Base-by-base conservation (phyloP, 345 rosid species). In the Linum lewisii region DNA sequence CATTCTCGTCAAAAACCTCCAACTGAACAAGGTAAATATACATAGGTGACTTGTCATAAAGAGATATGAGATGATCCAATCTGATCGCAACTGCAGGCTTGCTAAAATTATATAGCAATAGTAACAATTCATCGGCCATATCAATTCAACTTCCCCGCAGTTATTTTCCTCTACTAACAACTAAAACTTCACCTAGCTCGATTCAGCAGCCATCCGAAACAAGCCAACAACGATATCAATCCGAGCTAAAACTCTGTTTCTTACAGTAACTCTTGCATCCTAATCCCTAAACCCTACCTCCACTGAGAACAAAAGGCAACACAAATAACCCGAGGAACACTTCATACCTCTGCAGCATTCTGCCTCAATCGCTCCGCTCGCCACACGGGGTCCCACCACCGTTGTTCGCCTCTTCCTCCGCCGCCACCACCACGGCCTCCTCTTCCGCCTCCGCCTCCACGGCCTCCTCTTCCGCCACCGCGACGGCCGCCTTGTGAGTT, bases 371-470 rank as follows among this genome's bases (percentile, higher is more conserved):
- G 94, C 81, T 88, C 95, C 6, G 95, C 98, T 57, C 97, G 85
- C 98, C 98, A 92, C 5, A 77, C 98, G 0, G 98, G 97, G 72
- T 92, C 98, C 98, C 98, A 92, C 97, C 95, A 92, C 19, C 98
- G 83, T 77, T 92, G 97, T 70, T 92, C 95, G 0, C 95, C 95
- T n/a, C 95, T 76, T 1, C 94, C 82, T 0, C 94, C 85, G 0
- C 82, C 72, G 0, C 76, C 72, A 18, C 60, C 22, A 0, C 66
- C 51, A n/a, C 60, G 21, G 14, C 77, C 75, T 2, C 80, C 58
- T 4, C 87, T 67, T 14, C 76, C 56, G 0, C 80, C 58, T 0
- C 77, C 60, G 0, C 84, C 69, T 0, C 73, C 24, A 7, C 67
- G 36, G 23, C 62, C 42, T 10, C 61, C 51, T 3, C 66, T 16